These are phyloP conservation scores for Monosporascus sp. DNA, from an alignment of 2,329 filamentous ascomycete genomes.

Conservation along the genomic window DNA sequence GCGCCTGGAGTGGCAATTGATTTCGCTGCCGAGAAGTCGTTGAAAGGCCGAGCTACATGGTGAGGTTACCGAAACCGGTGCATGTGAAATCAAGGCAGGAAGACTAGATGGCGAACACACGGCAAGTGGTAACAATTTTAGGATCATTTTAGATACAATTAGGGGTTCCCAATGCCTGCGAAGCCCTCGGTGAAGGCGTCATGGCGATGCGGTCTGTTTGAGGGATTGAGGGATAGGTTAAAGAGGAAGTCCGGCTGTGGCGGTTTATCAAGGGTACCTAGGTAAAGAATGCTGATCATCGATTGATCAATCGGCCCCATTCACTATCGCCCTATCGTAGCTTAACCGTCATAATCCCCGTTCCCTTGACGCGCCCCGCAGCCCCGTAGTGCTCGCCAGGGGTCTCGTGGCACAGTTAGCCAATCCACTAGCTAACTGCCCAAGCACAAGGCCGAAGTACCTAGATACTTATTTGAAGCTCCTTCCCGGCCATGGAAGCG, in stretches of 20 bases:
- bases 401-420: too few species aligned
- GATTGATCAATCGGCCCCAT: not conserved
- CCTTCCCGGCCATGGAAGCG: too few species aligned
- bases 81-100: constrained; percentile 12
- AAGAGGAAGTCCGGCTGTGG: too few species aligned
- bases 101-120: constrained; percentile 20
- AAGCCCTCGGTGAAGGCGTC: constrained; percentile 11
- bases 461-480: too few species aligned
- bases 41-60: constrained; percentile 12
- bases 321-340: too few species aligned
- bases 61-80: constrained; percentile 20
- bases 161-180: constrained; percentile 7
- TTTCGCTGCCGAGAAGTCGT: constrained; percentile 2
- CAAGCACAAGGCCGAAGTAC: too few species aligned
- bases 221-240: too few species aligned
- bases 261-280: too few species aligned
- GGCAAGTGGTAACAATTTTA: constrained; percentile 24
- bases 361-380: too few species aligned
- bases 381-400: too few species aligned
- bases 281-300: not conserved
- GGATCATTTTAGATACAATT: constrained; percentile 18
- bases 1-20: not conserved
- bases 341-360: too few species aligned
- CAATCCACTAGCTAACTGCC: too few species aligned
- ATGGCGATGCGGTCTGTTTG: constrained; percentile 2